These are phyloP conservation scores for Lonicera japonica DNA, from an alignment of 129 eudicot species.

Conservation along the genomic window DNA sequence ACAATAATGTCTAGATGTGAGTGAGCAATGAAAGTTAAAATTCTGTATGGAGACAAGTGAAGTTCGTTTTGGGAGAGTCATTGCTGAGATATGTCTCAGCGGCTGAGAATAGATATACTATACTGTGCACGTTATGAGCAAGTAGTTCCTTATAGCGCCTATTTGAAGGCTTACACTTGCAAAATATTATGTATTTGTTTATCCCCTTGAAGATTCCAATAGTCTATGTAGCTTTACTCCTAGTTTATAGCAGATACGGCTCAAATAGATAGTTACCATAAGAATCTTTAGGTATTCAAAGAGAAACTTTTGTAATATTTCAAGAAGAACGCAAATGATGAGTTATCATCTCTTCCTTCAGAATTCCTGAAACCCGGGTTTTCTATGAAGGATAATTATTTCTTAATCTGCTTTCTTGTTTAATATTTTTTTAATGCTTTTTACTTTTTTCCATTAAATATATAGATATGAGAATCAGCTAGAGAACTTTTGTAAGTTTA, in stretches of 20 bases:
- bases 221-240: neutral
- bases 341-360: neutral
- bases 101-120: neutral
- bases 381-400: conserved; percentile 9
- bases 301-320: neutral
- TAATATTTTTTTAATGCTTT: conserved; percentile 3
- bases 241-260: neutral
- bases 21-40: too few species aligned
- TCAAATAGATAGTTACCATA: too few species aligned
- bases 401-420: neutral
- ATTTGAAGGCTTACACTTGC: neutral
- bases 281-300: neutral
- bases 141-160: neutral
- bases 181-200: neutral
- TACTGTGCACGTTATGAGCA: neutral
- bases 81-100: neutral
- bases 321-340: neutral
- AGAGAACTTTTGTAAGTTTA: conserved; percentile 87
- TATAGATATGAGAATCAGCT: conserved; percentile 71
- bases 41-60: too few species aligned
- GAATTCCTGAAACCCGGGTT: conserved; percentile 2
- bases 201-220: neutral
- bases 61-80: too few species aligned
- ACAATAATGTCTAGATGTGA: too few species aligned
- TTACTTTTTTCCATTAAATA: neutral